Evolutionary conservation across 192 early-diverging fungal species (phyloP).

Genomic region (Mortierella hygrophila): DNA sequence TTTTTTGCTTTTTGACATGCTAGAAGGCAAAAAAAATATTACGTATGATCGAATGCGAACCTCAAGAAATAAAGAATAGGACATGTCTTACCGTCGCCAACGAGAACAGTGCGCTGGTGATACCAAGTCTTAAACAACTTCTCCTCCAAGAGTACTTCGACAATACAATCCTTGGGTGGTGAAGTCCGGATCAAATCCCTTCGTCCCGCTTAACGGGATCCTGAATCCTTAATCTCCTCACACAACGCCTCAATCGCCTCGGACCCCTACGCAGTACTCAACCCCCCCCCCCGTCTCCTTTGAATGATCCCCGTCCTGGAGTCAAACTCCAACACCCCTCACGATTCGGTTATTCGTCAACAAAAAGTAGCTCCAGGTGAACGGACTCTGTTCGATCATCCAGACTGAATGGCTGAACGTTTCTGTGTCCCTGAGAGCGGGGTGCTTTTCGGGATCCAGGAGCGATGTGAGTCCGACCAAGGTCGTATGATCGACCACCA

Average conservation of each 20-base stretch:
- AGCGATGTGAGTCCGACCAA: slow-evolving; percentile 11
- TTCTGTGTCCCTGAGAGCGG: background rate
- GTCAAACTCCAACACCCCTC: slow-evolving; percentile 7
- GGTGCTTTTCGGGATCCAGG: slow-evolving; percentile 10
- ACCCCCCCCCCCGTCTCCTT: background rate
- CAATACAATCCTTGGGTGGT: background rate
- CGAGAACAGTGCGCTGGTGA: background rate
- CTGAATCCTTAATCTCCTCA: background rate
- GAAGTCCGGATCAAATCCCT: background rate
- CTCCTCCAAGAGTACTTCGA: background rate
- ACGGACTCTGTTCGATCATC: background rate
- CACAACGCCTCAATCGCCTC: background rate
- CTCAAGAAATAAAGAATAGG: background rate
- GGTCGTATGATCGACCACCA: background rate
- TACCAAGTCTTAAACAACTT: slow-evolving; percentile 25
- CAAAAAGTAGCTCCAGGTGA: background rate
- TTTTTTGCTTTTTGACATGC: background rate
- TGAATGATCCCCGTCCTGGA: background rate
- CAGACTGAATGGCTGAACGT: background rate
- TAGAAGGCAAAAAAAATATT: background rate
- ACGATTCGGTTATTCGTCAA: slow-evolving; percentile 4
- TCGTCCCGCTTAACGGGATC: background rate
- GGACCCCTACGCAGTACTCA: slow-evolving; percentile 12
- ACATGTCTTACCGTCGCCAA: slow-evolving; percentile 7
- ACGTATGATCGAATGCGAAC: too few relatives aligned